A percentile compares a stretch with the other conserved stretches of the same genome.
Evolutionary conservation across 768 basidiomycete species (phyloP).

Genomic region (Daedaleopsis sinensis): DNA sequence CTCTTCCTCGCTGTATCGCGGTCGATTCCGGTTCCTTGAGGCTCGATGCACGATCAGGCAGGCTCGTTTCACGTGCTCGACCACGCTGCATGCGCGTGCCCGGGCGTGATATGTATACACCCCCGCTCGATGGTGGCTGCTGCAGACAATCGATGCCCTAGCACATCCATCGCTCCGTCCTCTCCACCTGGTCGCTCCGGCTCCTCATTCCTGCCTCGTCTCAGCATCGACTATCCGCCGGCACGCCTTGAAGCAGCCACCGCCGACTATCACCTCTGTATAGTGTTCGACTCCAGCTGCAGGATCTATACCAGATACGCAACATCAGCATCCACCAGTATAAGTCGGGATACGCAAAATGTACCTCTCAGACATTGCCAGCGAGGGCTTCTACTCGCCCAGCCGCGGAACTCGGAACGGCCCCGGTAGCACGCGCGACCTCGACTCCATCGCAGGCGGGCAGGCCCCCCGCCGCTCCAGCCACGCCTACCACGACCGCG

Average conservation of each 20-base stretch:
- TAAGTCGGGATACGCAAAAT: conserved; percentile 8
- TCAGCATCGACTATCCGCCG: neutral
- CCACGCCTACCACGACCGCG: conserved; percentile 12
- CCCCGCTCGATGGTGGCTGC: neutral
- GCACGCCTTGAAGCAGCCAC: too few species aligned
- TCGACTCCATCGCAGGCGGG: neutral
- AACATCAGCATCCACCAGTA: neutral
- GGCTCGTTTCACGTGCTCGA: conserved; percentile 26
- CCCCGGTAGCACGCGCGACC: neutral
- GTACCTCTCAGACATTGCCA: conserved; percentile 22
- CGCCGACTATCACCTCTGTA: neutral
- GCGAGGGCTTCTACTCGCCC: conserved; percentile 16
- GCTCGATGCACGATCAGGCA: conserved; percentile 11
- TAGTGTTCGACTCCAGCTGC: neutral
- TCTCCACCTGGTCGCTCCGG: neutral
- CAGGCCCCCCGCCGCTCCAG: conserved; percentile 6
- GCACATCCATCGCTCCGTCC: neutral
- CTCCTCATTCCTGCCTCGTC: neutral
- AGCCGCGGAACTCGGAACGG: conserved; percentile 1
- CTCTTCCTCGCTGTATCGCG: neutral
- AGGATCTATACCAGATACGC: neutral
- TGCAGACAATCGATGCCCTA: conserved; percentile 6
- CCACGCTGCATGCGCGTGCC: conserved; percentile 35
- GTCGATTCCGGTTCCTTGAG: neutral
- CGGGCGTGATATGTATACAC: conserved; percentile 23